These are phyloP conservation scores for Guyanaporus albipodus DNA, from an alignment of 768 basidiomycete species.

Conservation along the genomic window DNA sequence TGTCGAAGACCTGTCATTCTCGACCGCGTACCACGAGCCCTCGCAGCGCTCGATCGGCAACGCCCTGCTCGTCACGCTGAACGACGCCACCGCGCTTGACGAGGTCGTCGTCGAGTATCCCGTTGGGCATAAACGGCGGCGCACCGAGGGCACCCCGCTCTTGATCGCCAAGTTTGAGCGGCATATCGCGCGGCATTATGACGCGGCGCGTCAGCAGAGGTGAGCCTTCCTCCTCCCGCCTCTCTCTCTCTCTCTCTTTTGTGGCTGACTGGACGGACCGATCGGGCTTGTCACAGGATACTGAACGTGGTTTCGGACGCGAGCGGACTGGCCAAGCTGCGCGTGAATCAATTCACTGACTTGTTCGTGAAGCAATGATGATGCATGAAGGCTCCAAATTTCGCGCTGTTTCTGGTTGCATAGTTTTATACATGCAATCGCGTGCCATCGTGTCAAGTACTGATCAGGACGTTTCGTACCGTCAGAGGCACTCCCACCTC, in stretches of 20 bases:
- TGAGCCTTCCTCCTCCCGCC: too few species aligned
- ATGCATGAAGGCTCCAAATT: too few species aligned
- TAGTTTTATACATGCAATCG: too few species aligned
- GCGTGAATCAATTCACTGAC: conserved; percentile 83
- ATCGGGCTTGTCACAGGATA: conserved; percentile 48
- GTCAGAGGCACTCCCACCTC: too few species aligned
- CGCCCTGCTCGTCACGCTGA: conserved; percentile 79
- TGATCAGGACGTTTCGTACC: too few species aligned
- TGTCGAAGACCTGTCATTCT: conserved; percentile 79
- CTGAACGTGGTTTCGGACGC: conserved; percentile 65
- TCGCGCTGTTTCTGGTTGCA: too few species aligned
- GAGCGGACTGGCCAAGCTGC: conserved; percentile 53
- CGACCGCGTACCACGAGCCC: conserved; percentile 85
- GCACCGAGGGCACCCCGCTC: conserved; percentile 82
- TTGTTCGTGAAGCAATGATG: conserved; percentile 82
- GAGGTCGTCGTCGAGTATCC: conserved; percentile 91
- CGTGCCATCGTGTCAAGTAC: too few species aligned
- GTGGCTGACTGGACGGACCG: background rate
- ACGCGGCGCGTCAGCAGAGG: conserved; percentile 67
- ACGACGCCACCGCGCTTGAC: conserved; percentile 84
- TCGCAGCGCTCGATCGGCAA: conserved; percentile 88
- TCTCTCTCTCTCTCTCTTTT: too few species aligned
- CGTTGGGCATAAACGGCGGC: conserved; percentile 86
- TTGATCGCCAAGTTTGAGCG: conserved; percentile 85
- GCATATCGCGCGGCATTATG: conserved; percentile 78